These are phyloP conservation scores for Trichophyton mentagrophytes DNA, from an alignment of 2,329 filamentous ascomycete species.

Conservation along the genomic window DNA sequence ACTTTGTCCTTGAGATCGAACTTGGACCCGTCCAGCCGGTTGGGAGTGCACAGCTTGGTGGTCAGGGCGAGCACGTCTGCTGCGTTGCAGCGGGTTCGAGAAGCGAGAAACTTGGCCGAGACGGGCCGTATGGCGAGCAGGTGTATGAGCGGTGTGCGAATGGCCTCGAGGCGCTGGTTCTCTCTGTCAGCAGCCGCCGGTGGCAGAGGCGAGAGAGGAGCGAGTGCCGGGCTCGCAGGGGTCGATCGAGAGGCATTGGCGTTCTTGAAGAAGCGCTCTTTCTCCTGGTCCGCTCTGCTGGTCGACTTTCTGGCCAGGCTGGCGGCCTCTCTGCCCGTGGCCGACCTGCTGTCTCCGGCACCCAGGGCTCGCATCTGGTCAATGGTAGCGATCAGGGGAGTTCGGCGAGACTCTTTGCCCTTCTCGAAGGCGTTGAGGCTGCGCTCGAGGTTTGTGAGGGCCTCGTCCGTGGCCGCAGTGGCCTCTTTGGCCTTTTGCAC, in stretches of 20 bases:
- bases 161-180: slow-evolving; percentile 29
- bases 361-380: slow-evolving; percentile 27
- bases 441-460: slow-evolving; percentile 46
- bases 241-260: slow-evolving; percentile 26
- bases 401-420: slow-evolving; percentile 49
- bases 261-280: slow-evolving; percentile 30
- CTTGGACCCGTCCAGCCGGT: slow-evolving; percentile 36
- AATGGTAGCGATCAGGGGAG: slow-evolving; percentile 27
- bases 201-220: slow-evolving; percentile 22
- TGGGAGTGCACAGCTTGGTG: slow-evolving; percentile 42
- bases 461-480: slow-evolving; percentile 45
- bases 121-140: slow-evolving; percentile 43
- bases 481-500: slow-evolving; percentile 43
- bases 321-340: slow-evolving; percentile 20
- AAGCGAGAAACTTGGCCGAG: slow-evolving; percentile 35
- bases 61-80: slow-evolving; percentile 38
- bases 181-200: slow-evolving; percentile 21
- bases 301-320: slow-evolving; percentile 22
- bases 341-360: slow-evolving; percentile 23
- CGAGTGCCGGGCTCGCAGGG: slow-evolving; percentile 31
- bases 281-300: slow-evolving; percentile 30
- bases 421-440: slow-evolving; percentile 47
- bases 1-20: slow-evolving; percentile 45
- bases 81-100: slow-evolving; percentile 36
- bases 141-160: slow-evolving; percentile 36